These are phyloP conservation scores for Aquilaria sinensis DNA, from an alignment of 345 rosid genomes.

Conservation along the genomic window DNA sequence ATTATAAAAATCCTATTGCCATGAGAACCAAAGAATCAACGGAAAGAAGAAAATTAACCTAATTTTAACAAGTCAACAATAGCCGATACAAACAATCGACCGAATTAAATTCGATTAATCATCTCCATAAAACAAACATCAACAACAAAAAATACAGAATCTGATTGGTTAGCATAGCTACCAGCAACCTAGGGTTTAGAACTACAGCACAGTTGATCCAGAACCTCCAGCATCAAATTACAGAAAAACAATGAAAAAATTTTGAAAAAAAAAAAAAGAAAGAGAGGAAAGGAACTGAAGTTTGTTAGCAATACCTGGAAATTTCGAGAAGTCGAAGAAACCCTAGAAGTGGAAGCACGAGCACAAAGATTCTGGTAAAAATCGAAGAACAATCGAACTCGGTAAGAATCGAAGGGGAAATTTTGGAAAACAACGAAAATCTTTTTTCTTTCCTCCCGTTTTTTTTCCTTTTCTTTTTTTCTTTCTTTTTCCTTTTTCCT, in stretches of 20 bases:
- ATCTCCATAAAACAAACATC: conserved; percentile 3
- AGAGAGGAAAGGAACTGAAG: conserved; percentile 1
- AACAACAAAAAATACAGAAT: not conserved
- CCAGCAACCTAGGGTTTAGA: conserved; percentile 39
- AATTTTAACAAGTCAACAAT: conserved; percentile 1
- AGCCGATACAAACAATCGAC: conserved; percentile 11
- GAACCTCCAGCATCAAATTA: too few species aligned
- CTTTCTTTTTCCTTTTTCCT: conserved; percentile 10
- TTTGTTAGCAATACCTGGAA: conserved; percentile 23
- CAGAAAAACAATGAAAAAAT: conserved; percentile 7
- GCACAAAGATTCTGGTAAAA: conserved; percentile 7
- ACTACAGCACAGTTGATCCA: conserved; percentile 2
- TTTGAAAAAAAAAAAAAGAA: conserved; percentile 6
- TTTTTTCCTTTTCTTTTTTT: conserved; percentile 9
- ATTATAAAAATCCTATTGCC: not conserved
- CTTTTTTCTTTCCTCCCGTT: conserved; percentile 17
- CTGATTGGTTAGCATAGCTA: not conserved
- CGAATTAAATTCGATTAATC: conserved; percentile 6
- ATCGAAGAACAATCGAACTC: conserved; percentile 22
- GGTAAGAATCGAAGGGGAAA: conserved; percentile 42
- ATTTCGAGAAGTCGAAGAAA: conserved; percentile 4
- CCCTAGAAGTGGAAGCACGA: conserved; percentile 1
- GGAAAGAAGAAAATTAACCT: not conserved
- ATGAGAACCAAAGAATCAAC: conserved; percentile 8
- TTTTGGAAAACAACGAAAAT: conserved; percentile 23